These are phyloP conservation scores for Termitomyces sp. DNA, from an alignment of 768 basidiomycete genomes.

Conservation along the genomic window DNA sequence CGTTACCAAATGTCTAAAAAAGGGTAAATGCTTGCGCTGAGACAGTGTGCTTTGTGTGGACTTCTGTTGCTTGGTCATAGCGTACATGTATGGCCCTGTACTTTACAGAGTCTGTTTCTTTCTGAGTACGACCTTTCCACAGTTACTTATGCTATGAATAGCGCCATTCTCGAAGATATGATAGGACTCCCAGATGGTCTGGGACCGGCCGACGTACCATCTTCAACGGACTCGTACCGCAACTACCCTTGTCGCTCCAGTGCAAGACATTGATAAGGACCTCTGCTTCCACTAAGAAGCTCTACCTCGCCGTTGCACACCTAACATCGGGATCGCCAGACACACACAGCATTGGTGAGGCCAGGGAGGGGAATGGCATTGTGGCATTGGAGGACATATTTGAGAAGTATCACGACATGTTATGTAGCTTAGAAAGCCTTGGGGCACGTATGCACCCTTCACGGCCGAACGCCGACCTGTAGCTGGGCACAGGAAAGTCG, in stretches of 20 bases:
- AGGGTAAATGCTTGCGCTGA: too few species aligned
- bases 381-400: slow-evolving; percentile 24
- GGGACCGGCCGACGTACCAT: slow-evolving; percentile 26
- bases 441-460: slow-evolving; percentile 9
- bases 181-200: slow-evolving; percentile 15
- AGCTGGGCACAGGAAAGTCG: slow-evolving; percentile 15
- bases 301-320: slow-evolving; percentile 14
- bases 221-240: slow-evolving; percentile 20
- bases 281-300: slow-evolving; percentile 24
- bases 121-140: too few species aligned
- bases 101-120: too few species aligned
- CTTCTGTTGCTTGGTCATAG: too few species aligned
- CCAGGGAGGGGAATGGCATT: slow-evolving; percentile 13
- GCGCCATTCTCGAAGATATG: slow-evolving; percentile 20
- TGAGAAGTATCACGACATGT: slow-evolving; percentile 16
- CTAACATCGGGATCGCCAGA: slow-evolving; percentile 15
- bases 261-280: slow-evolving; percentile 18
- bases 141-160: too few species aligned
- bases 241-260: slow-evolving; percentile 11
- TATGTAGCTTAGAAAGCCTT: slow-evolving; percentile 8
- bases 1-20: too few species aligned
- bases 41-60: too few species aligned
- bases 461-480: slow-evolving; percentile 3
- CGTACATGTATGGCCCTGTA: too few species aligned
- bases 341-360: background rate